These are phyloP conservation scores for Urostyla sp. DNA, from an alignment of 73 alveolate species.

Conservation along the genomic window DNA sequence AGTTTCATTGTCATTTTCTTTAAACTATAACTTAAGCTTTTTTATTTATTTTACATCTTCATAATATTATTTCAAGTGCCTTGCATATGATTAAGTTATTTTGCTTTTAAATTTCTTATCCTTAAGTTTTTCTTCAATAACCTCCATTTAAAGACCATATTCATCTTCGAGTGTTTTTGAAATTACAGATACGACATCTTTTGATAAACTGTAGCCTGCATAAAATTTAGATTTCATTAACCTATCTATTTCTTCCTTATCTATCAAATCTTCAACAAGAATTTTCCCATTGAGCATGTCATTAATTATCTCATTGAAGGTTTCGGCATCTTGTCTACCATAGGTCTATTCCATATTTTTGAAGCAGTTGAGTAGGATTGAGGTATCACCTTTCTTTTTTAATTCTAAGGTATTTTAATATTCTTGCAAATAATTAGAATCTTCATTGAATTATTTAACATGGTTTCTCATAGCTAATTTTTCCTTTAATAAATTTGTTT, in stretches of 20 bases:
- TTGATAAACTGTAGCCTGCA: conserved; percentile 37
- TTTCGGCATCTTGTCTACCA: conserved; percentile 41
- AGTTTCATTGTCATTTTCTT: not conserved
- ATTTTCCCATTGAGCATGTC: conserved; percentile 10
- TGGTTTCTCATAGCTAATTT: conserved; percentile 29
- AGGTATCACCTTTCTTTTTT: not conserved
- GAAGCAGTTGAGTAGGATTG: conserved; percentile 13
- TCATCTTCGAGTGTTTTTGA: not conserved
- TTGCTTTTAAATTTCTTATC: conserved; percentile 1
- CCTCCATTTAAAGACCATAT: conserved; percentile 17
- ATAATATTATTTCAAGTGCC: conserved; percentile 8
- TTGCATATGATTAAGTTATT: not conserved
- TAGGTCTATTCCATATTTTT: conserved; percentile 13
- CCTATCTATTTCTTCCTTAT: conserved; percentile 9
- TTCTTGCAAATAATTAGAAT: conserved; percentile 27
- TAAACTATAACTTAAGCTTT: not conserved
- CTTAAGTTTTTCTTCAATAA: not conserved
- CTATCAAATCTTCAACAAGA: conserved; percentile 19
- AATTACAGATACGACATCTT: not conserved
- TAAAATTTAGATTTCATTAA: conserved; percentile 13
- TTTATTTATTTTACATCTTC: not conserved
- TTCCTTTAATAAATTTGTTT: not conserved
- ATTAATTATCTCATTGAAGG: conserved; percentile 20
- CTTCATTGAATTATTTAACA: conserved; percentile 22
- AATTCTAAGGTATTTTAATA: not conserved